phyloP scores from a whole-genome alignment of 306 rosid genomes.

The Quercus dentata region DNA sequence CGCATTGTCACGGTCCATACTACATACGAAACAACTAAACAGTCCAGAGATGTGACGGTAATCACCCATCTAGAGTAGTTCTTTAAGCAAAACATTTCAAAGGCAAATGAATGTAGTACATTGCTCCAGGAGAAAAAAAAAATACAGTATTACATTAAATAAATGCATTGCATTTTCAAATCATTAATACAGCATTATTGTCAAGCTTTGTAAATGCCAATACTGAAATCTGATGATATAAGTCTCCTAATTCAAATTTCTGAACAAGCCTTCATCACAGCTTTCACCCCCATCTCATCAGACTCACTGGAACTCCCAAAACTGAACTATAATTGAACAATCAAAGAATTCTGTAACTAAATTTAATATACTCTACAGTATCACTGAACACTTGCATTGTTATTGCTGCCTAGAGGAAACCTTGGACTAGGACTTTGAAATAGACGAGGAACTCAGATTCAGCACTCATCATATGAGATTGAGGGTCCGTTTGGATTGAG shows the following conservation, averaged over 20 bases:
- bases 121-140: too few species aligned
- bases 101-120: too few species aligned
- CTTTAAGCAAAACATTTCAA: too few species aligned
- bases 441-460: conserved; percentile 10
- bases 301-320: conserved; percentile 28
- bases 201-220: background rate
- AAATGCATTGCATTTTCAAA: too few species aligned
- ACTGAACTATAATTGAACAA: conserved; percentile 34
- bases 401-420: conserved; percentile 44
- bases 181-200: background rate
- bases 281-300: background rate
- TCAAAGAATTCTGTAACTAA: conserved; percentile 37
- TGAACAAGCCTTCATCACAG: background rate
- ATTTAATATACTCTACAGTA: conserved; percentile 40
- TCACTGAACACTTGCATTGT: conserved; percentile 41
- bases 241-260: conserved; percentile 8
- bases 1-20: too few species aligned
- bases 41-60: too few species aligned
- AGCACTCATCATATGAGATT: conserved; percentile 50
- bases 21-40: too few species aligned
- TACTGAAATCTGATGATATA: conserved; percentile 4
- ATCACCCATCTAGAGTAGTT: too few species aligned
- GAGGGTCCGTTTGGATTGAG: too few species aligned
- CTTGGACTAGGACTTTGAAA: conserved; percentile 20
- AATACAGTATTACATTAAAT: too few species aligned